phyloP scores from a whole-genome alignment of 495 filamentous ascomycete genomes.

The Chaetomidium leptoderma region DNA sequence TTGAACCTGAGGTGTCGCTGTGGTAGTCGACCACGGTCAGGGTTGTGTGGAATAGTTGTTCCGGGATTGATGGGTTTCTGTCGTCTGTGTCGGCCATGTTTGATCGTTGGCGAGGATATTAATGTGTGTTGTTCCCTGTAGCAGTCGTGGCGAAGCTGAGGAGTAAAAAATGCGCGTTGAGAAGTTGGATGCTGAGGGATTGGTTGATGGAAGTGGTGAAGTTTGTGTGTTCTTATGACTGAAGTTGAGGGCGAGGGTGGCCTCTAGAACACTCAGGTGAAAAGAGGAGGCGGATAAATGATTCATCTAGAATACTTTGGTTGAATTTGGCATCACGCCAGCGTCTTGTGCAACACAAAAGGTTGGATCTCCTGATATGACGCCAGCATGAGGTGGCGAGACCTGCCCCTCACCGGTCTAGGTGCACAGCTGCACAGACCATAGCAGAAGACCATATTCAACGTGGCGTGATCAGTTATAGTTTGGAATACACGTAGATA shows the following conservation, averaged over 20 bases:
- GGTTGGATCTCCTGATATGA: slow-evolving; percentile 11
- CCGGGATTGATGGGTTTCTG: slow-evolving; percentile 14
- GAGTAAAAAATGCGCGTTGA: too few relatives aligned
- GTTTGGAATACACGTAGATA: too few relatives aligned
- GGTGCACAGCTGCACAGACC: neutral
- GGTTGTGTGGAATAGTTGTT: slow-evolving; percentile 39
- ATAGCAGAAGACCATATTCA: neutral
- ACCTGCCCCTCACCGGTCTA: neutral
- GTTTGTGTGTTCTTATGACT: too few relatives aligned
- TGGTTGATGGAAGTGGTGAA: too few relatives aligned
- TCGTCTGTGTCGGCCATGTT: slow-evolving; percentile 11
- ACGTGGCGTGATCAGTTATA: neutral
- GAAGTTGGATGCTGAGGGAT: too few relatives aligned
- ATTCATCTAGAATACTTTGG: too few relatives aligned
- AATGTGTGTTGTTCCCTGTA: neutral
- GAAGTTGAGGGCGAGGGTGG: too few relatives aligned
- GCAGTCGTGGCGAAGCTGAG: too few relatives aligned
- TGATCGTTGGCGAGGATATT: neutral
- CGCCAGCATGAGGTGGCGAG: slow-evolving; percentile 12
- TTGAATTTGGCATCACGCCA: neutral
- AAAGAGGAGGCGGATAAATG: too few relatives aligned
- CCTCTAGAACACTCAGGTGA: too few relatives aligned
- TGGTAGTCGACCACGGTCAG: slow-evolving; percentile 37
- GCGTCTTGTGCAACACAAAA: neutral
- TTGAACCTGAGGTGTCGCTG: slow-evolving; percentile 32